phyloP scores from a whole-genome alignment of 306 rosid genomes.

The Pyrus betulifolia region DNA sequence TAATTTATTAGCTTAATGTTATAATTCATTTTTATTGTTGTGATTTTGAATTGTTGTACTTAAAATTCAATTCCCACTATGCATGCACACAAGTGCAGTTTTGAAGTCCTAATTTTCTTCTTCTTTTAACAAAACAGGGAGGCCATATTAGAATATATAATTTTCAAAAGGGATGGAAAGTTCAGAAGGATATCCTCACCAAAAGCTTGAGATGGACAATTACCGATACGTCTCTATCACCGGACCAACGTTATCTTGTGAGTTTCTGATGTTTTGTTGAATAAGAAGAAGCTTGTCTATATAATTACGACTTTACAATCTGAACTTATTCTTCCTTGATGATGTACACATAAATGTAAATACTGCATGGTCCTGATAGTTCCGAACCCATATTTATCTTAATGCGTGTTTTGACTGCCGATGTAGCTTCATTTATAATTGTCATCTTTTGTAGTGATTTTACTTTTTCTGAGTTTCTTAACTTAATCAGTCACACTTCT shows the following conservation, averaged over 20 bases:
- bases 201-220: slow-evolving; percentile 82
- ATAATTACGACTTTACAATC: not conserved
- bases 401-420: not conserved
- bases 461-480: not conserved
- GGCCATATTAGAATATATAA: slow-evolving; percentile 75
- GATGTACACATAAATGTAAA: not conserved
- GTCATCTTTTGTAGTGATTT: not conserved
- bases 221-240: slow-evolving; percentile 85
- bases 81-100: not conserved
- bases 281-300: not conserved
- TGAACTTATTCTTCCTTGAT: not conserved
- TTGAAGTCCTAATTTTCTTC: not conserved
- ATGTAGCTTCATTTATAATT: not conserved
- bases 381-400: not conserved
- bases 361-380: too few species aligned
- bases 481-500: not conserved
- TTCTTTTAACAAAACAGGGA: slow-evolving; percentile 35
- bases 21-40: not conserved
- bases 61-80: not conserved
- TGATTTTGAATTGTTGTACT: not conserved
- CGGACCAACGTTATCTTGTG: slow-evolving; percentile 69
- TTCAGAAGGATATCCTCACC: slow-evolving; percentile 70
- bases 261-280: slow-evolving; percentile 22
- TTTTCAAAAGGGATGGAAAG: slow-evolving; percentile 73
- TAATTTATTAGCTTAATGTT: not conserved